A percentile compares a stretch with the other conserved stretches of the same genome.
Conservation (phyloP, 345 rosid species). For the Triadica sebifera region DNA sequence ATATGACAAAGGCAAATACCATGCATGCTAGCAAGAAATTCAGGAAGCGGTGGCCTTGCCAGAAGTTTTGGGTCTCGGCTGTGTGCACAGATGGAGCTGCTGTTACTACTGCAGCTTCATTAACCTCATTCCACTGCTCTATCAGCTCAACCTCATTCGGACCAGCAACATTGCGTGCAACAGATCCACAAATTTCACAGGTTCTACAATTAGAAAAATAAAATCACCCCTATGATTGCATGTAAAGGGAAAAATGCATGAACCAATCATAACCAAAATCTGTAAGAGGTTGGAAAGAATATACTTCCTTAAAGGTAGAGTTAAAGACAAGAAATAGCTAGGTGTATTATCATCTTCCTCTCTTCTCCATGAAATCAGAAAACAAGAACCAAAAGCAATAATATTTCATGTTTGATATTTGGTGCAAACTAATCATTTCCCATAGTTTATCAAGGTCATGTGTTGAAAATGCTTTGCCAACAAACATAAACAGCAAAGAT, state of each 20-base stretch:
- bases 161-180: conserved; percentile 64
- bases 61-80: conserved; percentile 50
- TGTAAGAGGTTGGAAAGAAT: not conserved
- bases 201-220: conserved; percentile 46
- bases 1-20: conserved; percentile 90
- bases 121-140: conserved; percentile 47
- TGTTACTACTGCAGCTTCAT: conserved; percentile 34
- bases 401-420: no score
- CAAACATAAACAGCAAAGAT: no score
- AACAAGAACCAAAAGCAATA: no score
- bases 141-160: conserved; percentile 42
- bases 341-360: no score
- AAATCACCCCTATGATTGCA: not conserved
- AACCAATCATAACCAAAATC: not conserved
- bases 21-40: conserved; percentile 87
- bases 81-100: conserved; percentile 28
- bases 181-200: conserved; percentile 88
- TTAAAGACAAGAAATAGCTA: no score
- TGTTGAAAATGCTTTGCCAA: no score
- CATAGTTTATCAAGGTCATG: no score
- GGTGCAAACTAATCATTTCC: no score
- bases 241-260: no score
- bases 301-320: not conserved
- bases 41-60: conserved; percentile 83
- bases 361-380: no score